Evolutionary conservation across 2,329 filamentous ascomycete genomes (phyloP), one percentile per base, ranked within the genome.

Genomic region (Colletotrichum sp.): DNA sequence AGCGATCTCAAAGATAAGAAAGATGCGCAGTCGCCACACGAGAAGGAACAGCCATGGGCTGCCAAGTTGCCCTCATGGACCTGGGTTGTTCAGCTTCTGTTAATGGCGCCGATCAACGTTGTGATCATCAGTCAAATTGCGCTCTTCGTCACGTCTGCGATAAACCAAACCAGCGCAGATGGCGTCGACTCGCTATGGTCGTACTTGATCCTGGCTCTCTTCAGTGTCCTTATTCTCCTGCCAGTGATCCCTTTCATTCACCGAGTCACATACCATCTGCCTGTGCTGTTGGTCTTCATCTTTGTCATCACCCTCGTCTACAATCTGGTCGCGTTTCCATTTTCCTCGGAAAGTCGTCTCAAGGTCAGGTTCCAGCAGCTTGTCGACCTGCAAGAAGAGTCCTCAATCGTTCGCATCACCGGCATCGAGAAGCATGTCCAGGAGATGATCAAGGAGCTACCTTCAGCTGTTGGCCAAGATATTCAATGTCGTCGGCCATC

Each of bases 321-420:
- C 87, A 98, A 98, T 81, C 90, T 98, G 6, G 86, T 91, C 4
- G 95, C 95, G 2, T 98, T 98, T 84, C 97, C 97, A 0, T 99
- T 99, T 85, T 97, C 95, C 1, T 86, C 91, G 26, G 90, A 92
- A 75, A 94, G 93, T 82, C 91, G 95, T 49, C 92, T 98, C 84
- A 99, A 99, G 84, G 89, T 96, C 64, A 98, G 93, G 84, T 98
- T 99, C 83, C 88, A 95, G 66, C 96, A 99, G 83, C 91, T 91
- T 12, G 88, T 98, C 64, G 91, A 98, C 79, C 90, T 98, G 12
- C 52, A 62, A 16, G 91, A 89, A 6, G 93, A 93, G n/a, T 86
- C 89, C 16, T 95, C 95, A 78, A 88, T 86, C 3, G 94, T 96
- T 55, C 92, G 91, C 39, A 87, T 98, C 10, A 90, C 89, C 1